Evolutionary conservation across 2,329 filamentous ascomycete genomes (phyloP).

Genomic region (Colletotrichum lupini): DNA sequence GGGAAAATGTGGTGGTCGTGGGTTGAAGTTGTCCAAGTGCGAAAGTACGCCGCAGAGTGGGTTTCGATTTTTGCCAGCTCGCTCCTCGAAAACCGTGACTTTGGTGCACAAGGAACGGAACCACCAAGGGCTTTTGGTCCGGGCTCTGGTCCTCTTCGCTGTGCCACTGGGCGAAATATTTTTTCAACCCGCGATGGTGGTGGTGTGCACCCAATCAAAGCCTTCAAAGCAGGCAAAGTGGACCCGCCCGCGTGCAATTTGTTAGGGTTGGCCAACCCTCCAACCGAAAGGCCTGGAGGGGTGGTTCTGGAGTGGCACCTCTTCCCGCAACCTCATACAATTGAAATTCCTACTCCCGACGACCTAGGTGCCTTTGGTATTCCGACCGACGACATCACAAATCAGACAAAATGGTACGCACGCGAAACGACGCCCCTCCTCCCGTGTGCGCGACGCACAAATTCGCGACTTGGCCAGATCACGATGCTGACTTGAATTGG

Average conservation of each 20-base stretch:
- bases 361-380: conserved; percentile 31
- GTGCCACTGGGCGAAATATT: conserved; percentile 44
- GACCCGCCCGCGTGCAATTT: conserved; percentile 39
- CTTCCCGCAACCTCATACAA: conserved; percentile 18
- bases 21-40: conserved; percentile 36
- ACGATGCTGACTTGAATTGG: conserved; percentile 20
- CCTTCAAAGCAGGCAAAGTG: conserved; percentile 41
- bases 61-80: conserved; percentile 33
- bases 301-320: conserved; percentile 27
- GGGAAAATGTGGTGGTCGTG: conserved; percentile 37
- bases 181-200: conserved; percentile 37
- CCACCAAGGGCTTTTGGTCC: conserved; percentile 5
- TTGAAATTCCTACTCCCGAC: conserved; percentile 31
- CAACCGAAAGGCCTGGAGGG: conserved; percentile 29
- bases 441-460: conserved; percentile 1
- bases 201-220: conserved; percentile 53
- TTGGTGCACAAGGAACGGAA: conserved; percentile 9
- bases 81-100: neutral
- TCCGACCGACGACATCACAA: conserved; percentile 35
- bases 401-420: conserved; percentile 37
- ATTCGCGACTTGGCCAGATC: neutral
- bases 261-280: conserved; percentile 54
- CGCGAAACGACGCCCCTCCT: neutral
- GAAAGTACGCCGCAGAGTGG: conserved; percentile 25
- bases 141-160: conserved; percentile 11